Percentiles rank a stretch among this genome's conserved stretches.
Conservation (phyloP, 495 filamentous ascomycete genomes). For the Penicillium malachiteum region DNA sequence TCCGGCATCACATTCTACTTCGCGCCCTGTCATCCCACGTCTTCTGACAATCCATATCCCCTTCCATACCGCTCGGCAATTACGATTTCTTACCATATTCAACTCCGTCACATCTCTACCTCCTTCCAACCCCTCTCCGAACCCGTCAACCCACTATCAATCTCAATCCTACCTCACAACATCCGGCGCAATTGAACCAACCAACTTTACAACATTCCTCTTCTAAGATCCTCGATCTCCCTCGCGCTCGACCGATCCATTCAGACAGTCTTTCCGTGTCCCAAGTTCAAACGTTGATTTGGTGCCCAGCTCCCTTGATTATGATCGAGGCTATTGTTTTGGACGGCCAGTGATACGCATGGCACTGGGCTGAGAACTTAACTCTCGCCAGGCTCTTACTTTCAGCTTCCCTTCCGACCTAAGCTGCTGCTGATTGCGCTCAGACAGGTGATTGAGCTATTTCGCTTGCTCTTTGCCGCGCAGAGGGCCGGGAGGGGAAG, state of each 20-base stretch:
- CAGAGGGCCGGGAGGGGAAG: slow-evolving; percentile 36
- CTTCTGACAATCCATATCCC: not conserved
- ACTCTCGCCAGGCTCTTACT: slow-evolving; percentile 13
- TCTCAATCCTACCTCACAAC: not conserved
- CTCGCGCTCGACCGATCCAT: not conserved
- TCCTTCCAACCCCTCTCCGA: not conserved
- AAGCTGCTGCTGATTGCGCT: slow-evolving; percentile 20
- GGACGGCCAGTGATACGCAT: slow-evolving; percentile 29
- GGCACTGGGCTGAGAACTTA: slow-evolving; percentile 28
- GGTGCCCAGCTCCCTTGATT: slow-evolving; percentile 17
- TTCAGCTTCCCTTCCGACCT: slow-evolving; percentile 32
- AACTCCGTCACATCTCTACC: not conserved
- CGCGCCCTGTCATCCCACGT: not conserved
- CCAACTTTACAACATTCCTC: not conserved
- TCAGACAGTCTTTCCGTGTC: not conserved
- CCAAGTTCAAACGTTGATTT: not conserved
- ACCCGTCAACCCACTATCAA: not conserved
- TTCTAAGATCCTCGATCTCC: not conserved
- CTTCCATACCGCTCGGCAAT: not conserved
- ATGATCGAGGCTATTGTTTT: slow-evolving; percentile 23
- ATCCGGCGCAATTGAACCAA: not conserved
- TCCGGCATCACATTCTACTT: not conserved
- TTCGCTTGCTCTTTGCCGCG: slow-evolving; percentile 29
- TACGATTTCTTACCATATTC: not conserved
- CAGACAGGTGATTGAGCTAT: slow-evolving; percentile 15